Conservation (phyloP, 805 yeast species). For the Barnettozyma sp. region DNA sequence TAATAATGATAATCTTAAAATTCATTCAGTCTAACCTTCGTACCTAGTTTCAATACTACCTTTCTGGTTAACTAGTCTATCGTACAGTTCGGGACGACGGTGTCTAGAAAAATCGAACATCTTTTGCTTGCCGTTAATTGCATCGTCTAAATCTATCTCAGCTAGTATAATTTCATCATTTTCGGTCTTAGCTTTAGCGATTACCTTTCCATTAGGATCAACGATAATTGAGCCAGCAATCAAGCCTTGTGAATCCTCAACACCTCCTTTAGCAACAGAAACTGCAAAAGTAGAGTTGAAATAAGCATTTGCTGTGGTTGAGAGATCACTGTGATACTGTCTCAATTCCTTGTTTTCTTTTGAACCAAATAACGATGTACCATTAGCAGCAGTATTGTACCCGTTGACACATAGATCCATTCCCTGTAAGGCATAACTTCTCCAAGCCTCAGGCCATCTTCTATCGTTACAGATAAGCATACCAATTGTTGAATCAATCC, state of each 20-base stretch:
- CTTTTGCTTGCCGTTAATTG: constrained; percentile 30
- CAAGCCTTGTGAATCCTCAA: constrained; percentile 31
- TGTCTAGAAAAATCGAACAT: constrained; percentile 34
- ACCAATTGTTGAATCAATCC: constrained; percentile 33
- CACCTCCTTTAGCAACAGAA: constrained; percentile 31
- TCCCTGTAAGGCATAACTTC: constrained; percentile 33
- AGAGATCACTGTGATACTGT: constrained; percentile 29
- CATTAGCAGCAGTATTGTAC: constrained; percentile 32
- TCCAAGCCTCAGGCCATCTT: constrained; percentile 39
- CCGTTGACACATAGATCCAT: constrained; percentile 34
- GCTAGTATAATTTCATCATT: constrained; percentile 29
- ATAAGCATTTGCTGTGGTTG: constrained; percentile 31
- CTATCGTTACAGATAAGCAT: constrained; percentile 35
- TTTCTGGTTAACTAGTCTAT: constrained; percentile 24
- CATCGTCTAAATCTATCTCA: constrained; percentile 31
- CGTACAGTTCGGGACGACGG: constrained; percentile 31
- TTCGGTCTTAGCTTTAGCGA: constrained; percentile 30
- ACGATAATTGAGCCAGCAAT: constrained; percentile 32
- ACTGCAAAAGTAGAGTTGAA: constrained; percentile 31
- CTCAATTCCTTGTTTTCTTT: constrained; percentile 28
- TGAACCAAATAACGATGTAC: constrained; percentile 28
- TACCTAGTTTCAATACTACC: constrained; percentile 23
- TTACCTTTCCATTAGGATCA: constrained; percentile 31
- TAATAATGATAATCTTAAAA: background rate
- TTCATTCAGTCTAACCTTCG: constrained; percentile 1